These are phyloP conservation scores for Herpetomonas tarakana DNA, from an alignment of 208 protist genomes.

Conservation along the genomic window DNA sequence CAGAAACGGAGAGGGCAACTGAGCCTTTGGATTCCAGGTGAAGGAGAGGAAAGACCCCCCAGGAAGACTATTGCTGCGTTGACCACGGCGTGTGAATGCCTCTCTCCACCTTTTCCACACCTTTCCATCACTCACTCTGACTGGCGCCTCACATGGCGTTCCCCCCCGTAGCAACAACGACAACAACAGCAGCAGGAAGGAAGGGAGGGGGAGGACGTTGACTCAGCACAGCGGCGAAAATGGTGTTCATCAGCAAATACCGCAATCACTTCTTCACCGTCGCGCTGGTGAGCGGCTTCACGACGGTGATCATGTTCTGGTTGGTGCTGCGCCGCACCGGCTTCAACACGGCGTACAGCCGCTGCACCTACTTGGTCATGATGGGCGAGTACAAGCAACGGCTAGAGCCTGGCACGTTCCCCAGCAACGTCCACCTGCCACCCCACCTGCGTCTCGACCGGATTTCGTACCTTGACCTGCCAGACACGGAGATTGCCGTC, in stretches of 20 bases:
- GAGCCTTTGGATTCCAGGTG: too few species aligned
- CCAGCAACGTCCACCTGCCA: conserved; percentile 63
- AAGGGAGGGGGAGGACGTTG: background rate
- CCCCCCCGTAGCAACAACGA: too few species aligned
- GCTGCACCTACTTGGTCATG: conserved; percentile 74
- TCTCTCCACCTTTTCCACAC: background rate
- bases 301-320: conserved; percentile 72
- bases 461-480: conserved; percentile 74
- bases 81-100: too few species aligned
- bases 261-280: conserved; percentile 63
- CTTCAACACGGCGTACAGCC: conserved; percentile 81
- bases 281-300: conserved; percentile 57
- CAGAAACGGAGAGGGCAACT: too few species aligned
- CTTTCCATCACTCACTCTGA: too few species aligned
- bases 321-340: conserved; percentile 70
- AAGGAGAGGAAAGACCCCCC: too few species aligned
- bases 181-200: background rate
- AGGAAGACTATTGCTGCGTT: too few species aligned
- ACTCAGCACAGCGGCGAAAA: too few species aligned
- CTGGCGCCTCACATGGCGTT: too few species aligned
- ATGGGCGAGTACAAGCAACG: conserved; percentile 84
- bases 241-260: conserved; percentile 58
- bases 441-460: conserved; percentile 79
- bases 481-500: conserved; percentile 72
- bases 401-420: conserved; percentile 69